Base-by-base conservation (phyloP, 768 basidiomycete species). In the Psilocybe sp. region DNA sequence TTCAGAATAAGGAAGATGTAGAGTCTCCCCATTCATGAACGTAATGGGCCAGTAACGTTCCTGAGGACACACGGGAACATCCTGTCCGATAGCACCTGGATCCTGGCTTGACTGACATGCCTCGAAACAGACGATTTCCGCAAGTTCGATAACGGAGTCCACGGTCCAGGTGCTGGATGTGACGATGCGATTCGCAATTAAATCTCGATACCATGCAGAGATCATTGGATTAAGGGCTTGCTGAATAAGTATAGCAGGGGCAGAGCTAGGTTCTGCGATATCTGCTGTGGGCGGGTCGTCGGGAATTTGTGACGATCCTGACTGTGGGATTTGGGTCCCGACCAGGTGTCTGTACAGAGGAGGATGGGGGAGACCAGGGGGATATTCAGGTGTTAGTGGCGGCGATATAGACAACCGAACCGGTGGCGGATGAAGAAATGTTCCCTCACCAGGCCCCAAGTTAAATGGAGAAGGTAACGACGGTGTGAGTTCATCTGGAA, bases 121-220 rank as follows among this genome's bases (percentile, higher is more conserved):
- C 5, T 47, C 51, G 15, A 19, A n/a, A 28, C 46, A 43, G 18
- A 59, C 16, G 18, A 23, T 41, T 45, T 58, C 51, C 9, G 49
- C 50, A 23, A 58, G 49, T 12, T 51, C 57, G 31, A 55, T 42
- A 23, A 58, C 41, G n/a, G 36, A 47, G 10, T 59, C 52, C 13
- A 56, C 44, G 33, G 56, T 46, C 58, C 58, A 59, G 13, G 44
- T 42, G n/a, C 42, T 23, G 34, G 31, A 13, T 15, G 16, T 46
- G 15, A 56, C 34, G 16, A 59, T 52, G 4, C 44, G 44, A 38
- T 45, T 18, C 3, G 47, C 50, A n/a, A 51, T 34, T 1, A 49
- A 40, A 35, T 52, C 47, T 15, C 48, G 47, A 12, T 52, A 36
- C 18, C 47, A 47, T 36, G 31, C 34, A 19, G 46, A 31, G 3